Conservation (phyloP, 805 yeast genomes). For the Candida nanaspora region DNA sequence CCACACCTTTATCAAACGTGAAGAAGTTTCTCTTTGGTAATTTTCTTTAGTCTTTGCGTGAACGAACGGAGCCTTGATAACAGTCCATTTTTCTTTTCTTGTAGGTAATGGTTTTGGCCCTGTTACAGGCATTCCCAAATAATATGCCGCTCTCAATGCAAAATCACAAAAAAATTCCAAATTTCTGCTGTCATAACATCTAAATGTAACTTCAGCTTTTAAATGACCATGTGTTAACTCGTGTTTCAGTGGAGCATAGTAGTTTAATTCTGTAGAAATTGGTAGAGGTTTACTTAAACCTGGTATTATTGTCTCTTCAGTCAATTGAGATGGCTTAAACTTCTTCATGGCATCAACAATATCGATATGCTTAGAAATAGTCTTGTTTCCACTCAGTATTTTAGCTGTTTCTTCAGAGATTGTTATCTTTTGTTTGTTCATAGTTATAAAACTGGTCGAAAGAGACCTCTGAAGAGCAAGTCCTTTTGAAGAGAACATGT, state of each 20-base stretch:
- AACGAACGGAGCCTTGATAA: constrained; percentile 86
- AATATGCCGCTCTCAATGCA: constrained; percentile 83
- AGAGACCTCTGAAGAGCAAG: neutral
- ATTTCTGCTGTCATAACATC: constrained; percentile 64
- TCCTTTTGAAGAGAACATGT: too few relatives aligned
- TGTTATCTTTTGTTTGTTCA: neutral
- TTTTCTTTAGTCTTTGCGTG: constrained; percentile 93
- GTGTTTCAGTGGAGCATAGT: constrained; percentile 72
- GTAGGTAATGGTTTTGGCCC: constrained; percentile 66
- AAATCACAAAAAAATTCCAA: constrained; percentile 77
- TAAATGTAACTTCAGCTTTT: constrained; percentile 70
- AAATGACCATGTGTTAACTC: constrained; percentile 62
- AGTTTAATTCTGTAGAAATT: constrained; percentile 73
- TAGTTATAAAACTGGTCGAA: neutral
- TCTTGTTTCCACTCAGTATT: neutral
- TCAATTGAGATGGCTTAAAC: constrained; percentile 30
- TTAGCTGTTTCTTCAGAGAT: neutral
- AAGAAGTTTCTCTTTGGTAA: constrained; percentile 81
- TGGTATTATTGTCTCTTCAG: constrained; percentile 26
- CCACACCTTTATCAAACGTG: constrained; percentile 65
- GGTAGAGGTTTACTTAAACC: constrained; percentile 58
- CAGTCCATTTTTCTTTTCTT: constrained; percentile 85
- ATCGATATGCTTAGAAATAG: constrained; percentile 1
- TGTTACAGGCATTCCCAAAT: constrained; percentile 78
- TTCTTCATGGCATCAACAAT: constrained; percentile 19